These are phyloP conservation scores for Backusella sp. DNA, from an alignment of 192 early-diverging fungal species.

Conservation along the genomic window DNA sequence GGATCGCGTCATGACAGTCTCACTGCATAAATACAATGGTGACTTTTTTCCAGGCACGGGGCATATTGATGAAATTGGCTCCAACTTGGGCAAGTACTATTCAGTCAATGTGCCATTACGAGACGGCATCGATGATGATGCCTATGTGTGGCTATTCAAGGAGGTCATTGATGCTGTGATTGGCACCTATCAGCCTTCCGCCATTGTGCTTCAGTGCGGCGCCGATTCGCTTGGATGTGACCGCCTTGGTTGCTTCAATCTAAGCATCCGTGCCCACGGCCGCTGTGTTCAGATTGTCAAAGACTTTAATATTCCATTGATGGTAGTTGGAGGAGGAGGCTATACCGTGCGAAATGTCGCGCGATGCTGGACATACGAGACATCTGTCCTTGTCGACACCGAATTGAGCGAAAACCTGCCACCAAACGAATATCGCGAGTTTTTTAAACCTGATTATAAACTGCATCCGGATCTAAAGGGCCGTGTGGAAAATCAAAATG, in stretches of 20 bases:
- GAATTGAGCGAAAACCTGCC: conserved; percentile 78
- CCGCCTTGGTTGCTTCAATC: conserved; percentile 52
- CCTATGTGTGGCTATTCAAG: conserved; percentile 79
- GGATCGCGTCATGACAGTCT: conserved; percentile 93
- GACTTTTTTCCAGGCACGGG: conserved; percentile 96
- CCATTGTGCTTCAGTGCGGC: conserved; percentile 93
- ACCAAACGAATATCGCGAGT: conserved; percentile 70
- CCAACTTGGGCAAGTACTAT: conserved; percentile 74
- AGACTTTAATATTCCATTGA: conserved; percentile 70
- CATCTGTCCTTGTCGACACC: conserved; percentile 75
- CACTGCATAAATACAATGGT: conserved; percentile 91
- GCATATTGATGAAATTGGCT: conserved; percentile 74
- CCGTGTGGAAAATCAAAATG: conserved; percentile 87
- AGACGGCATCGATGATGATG: conserved; percentile 83
- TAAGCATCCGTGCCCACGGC: conserved; percentile 70
- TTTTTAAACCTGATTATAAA: conserved; percentile 86
- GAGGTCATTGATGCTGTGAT: conserved; percentile 69
- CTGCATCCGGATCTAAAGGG: conserved; percentile 86
- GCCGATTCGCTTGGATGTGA: conserved; percentile 58
- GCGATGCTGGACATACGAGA: conserved; percentile 94
- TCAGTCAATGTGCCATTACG: conserved; percentile 90
- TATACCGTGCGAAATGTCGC: conserved; percentile 92
- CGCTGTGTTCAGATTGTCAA: conserved; percentile 80
- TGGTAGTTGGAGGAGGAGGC: conserved; percentile 89
- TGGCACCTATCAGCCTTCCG: conserved; percentile 73